Percentiles rank a stretch among this genome's conserved stretches.
These are phyloP conservation scores for Dryadomyces quercivorus DNA, from an alignment of 2,329 filamentous ascomycete species.

Conservation along the genomic window DNA sequence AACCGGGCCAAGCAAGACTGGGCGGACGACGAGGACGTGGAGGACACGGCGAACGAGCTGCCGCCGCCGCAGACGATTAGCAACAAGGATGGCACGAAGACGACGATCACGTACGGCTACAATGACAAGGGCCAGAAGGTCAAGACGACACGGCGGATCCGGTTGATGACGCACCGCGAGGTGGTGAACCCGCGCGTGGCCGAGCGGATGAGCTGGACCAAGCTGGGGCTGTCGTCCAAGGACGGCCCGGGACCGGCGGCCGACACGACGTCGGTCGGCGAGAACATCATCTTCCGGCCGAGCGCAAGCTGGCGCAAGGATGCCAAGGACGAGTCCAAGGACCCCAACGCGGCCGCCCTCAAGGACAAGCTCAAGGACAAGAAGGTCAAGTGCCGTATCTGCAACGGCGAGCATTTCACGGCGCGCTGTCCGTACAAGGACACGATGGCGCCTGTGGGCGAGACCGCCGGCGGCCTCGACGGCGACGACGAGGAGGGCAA, in stretches of 20 bases:
- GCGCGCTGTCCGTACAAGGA: constrained; percentile 99
- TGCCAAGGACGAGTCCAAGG: constrained; percentile 65
- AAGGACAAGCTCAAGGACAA: constrained; percentile 90
- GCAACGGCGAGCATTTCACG: constrained; percentile 97
- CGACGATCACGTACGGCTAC: constrained; percentile 77
- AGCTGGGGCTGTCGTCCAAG: constrained; percentile 85
- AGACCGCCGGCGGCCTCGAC: constrained; percentile 46
- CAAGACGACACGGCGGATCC: constrained; percentile 93
- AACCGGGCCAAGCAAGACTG: constrained; percentile 52
- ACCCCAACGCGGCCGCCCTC: constrained; percentile 59
- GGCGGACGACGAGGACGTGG: constrained; percentile 91
- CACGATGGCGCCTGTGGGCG: constrained; percentile 84
- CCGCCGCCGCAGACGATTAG: constrained; percentile 79
- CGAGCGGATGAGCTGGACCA: constrained; percentile 82
- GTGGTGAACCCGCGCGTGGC: constrained; percentile 94
- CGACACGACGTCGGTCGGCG: constrained; percentile 86
- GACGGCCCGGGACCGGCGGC: constrained; percentile 70
- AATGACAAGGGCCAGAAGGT: constrained; percentile 93
- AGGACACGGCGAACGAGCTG: constrained; percentile 55
- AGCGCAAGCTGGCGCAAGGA: constrained; percentile 89
- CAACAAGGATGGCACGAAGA: constrained; percentile 98
- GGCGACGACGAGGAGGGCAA: constrained; percentile 45
- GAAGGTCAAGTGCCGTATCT: constrained; percentile 99
- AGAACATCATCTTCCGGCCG: constrained; percentile 96
- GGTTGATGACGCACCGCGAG: constrained; percentile 81